Evolutionary conservation across 768 basidiomycete genomes (phyloP), one percentile per base, ranked within the genome.

Genomic region (Dioszegia aurantiaca): DNA sequence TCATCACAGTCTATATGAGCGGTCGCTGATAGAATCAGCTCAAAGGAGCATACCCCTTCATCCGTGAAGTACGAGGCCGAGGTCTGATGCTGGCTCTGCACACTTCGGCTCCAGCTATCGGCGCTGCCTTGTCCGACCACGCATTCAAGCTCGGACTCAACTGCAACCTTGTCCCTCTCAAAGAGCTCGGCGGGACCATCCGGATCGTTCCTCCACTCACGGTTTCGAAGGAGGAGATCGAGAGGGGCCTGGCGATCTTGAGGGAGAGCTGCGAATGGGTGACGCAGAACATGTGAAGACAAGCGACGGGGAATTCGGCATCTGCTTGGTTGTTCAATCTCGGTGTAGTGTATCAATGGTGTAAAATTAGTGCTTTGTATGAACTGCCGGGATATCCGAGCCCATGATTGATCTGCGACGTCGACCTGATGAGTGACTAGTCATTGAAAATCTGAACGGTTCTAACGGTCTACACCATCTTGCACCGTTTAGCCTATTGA

Each of bases 71-170:
- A 17, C 46, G 65, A 24, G 67, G 65, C 2, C 23, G 65, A 39
- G 67, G 67, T 16, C 56, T 69, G 1, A 36, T 71, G 36, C 55
- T 60, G 36, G 64, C 62, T 19, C 45, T 69, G 24, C 60, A 71
- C 16, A 45, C 31, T 23, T 26, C 41, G 2, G 49, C 62, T 5
- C 55, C 56, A 4, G 41, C 51, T 17, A 31, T 62, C 33, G 47
- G 56, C 6, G 46, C 46, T 19, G 61, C 59, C 16, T 26, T 67
- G 36, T 63, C 65, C 12, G 60, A 47, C 31, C 30, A 45, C 24
- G 42, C 43, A 5, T 51, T 67, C 48, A 56, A 67, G 27, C 52
- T 56, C 23, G 65, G 65, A 10, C 40, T 67, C 8, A 49, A 44
- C 16, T 46, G 39, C 23, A 67, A 67, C 36, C 39, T 67, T n/a